These are phyloP conservation scores for Moniliophthora roreri DNA, from an alignment of 1,284 basidiomycete genomes.

Conservation along the genomic window DNA sequence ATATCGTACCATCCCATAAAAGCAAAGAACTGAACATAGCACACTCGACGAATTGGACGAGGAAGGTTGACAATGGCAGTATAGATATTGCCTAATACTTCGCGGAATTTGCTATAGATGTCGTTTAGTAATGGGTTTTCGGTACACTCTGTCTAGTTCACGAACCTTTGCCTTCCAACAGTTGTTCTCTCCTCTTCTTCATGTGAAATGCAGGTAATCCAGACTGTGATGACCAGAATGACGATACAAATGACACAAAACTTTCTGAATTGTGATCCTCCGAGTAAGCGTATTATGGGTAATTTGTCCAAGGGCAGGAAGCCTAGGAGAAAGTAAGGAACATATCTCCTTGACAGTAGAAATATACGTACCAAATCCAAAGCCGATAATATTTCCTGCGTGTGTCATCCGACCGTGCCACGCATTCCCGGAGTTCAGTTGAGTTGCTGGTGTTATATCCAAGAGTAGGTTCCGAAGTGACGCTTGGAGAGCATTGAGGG, in stretches of 20 bases:
- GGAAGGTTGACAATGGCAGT: slow-evolving; percentile 75
- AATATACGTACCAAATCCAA: slow-evolving; percentile 70
- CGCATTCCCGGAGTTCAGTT: slow-evolving; percentile 92
- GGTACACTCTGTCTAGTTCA: background rate
- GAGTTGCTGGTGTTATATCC: slow-evolving; percentile 84
- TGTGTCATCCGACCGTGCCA: slow-evolving; percentile 97
- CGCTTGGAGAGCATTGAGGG: slow-evolving; percentile 92
- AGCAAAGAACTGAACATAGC: slow-evolving; percentile 87
- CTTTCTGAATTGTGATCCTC: slow-evolving; percentile 94
- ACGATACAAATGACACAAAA: slow-evolving; percentile 87
- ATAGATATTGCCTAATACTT: slow-evolving; percentile 77
- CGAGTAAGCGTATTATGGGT: slow-evolving; percentile 77
- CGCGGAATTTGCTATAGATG: slow-evolving; percentile 45
- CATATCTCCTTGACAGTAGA: slow-evolving; percentile 2
- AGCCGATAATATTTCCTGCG: slow-evolving; percentile 93
- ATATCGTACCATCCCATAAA: slow-evolving; percentile 86
- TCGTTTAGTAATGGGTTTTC: background rate
- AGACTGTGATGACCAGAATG: slow-evolving; percentile 80
- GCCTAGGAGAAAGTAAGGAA: slow-evolving; percentile 43
- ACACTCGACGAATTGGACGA: slow-evolving; percentile 82
- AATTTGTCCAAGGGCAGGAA: slow-evolving; percentile 82
- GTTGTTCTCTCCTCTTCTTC: slow-evolving; percentile 69
- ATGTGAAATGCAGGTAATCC: slow-evolving; percentile 83
- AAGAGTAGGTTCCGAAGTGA: slow-evolving; percentile 90
- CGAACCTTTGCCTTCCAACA: slow-evolving; percentile 38